A percentile compares a stretch with the other conserved stretches of the same genome.
These are phyloP conservation scores for Asclepias syriaca DNA, from an alignment of 257 asterid species.

Conservation along the genomic window DNA sequence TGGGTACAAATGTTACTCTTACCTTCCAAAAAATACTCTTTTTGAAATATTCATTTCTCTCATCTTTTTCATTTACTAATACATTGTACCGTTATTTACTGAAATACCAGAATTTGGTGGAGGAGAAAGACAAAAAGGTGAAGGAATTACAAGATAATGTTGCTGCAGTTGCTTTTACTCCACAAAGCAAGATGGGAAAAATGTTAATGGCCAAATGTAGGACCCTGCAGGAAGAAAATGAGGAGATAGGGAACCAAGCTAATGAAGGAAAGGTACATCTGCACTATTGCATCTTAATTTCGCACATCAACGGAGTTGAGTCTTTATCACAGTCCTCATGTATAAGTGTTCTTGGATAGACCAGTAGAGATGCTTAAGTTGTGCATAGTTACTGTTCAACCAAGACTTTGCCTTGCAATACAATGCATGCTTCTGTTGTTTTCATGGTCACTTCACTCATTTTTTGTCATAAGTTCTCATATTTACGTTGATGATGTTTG, in stretches of 20 bases:
- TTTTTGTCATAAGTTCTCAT: background rate
- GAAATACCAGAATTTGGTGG: conserved; percentile 74
- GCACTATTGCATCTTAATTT: background rate
- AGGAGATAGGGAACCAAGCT: conserved; percentile 96
- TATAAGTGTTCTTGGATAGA: background rate
- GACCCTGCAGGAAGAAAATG: conserved; percentile 94
- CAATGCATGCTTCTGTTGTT: background rate
- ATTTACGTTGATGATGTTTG: background rate
- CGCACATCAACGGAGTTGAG: background rate
- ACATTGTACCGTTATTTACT: conserved; percentile 4
- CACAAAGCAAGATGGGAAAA: conserved; percentile 97
- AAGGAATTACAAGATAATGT: conserved; percentile 88
- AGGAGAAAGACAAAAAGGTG: conserved; percentile 92
- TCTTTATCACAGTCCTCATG: background rate
- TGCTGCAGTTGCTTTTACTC: conserved; percentile 88
- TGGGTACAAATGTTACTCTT: background rate
- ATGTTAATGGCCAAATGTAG: conserved; percentile 94
- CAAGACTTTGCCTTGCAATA: background rate
- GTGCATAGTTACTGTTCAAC: background rate
- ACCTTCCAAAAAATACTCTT: background rate
- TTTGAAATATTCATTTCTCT: background rate
- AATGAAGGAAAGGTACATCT: conserved; percentile 89
- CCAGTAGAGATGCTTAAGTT: background rate
- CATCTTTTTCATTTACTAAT: background rate
- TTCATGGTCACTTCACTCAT: background rate